Conservation (phyloP, 495 filamentous ascomycete species). For the Astrothelium macrocarpum region DNA sequence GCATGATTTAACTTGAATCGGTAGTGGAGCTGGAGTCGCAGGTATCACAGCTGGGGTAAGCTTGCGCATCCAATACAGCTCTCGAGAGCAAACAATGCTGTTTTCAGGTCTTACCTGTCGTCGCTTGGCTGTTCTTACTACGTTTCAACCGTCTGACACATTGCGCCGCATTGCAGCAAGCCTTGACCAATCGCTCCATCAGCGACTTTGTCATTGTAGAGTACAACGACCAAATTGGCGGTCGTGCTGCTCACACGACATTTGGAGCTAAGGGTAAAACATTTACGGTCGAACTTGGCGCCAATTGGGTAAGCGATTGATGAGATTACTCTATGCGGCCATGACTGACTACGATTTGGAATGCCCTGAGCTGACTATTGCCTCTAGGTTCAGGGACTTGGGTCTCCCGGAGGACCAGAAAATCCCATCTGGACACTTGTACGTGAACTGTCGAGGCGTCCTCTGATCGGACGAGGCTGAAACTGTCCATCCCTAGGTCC, state of each 20-base stretch:
- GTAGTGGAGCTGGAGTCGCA: constrained; percentile 47
- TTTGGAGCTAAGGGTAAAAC: constrained; percentile 52
- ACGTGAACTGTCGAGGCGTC: constrained; percentile 8
- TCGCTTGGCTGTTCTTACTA: constrained; percentile 24
- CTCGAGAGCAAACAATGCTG: constrained; percentile 16
- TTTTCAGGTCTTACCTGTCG: not conserved
- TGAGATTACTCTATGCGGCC: not conserved
- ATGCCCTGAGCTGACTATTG: not conserved
- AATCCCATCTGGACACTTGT: constrained; percentile 64
- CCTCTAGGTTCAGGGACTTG: constrained; percentile 51
- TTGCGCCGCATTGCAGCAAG: constrained; percentile 38
- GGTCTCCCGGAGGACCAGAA: constrained; percentile 44
- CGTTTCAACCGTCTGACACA: constrained; percentile 16
- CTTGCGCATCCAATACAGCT: not conserved
- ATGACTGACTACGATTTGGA: not conserved
- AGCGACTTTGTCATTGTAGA: constrained; percentile 64
- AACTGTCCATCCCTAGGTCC: constrained; percentile 26
- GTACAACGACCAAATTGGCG: constrained; percentile 53
- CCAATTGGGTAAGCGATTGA: constrained; percentile 21
- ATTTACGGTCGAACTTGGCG: constrained; percentile 37
- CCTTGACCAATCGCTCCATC: constrained; percentile 53
- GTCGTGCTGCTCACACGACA: constrained; percentile 45
- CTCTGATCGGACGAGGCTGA: not conserved
- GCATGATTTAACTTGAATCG: not conserved
- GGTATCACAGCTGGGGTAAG: constrained; percentile 61